These are phyloP conservation scores for Venturia nashicola DNA, from an alignment of 2,329 filamentous ascomycete species.

Conservation along the genomic window DNA sequence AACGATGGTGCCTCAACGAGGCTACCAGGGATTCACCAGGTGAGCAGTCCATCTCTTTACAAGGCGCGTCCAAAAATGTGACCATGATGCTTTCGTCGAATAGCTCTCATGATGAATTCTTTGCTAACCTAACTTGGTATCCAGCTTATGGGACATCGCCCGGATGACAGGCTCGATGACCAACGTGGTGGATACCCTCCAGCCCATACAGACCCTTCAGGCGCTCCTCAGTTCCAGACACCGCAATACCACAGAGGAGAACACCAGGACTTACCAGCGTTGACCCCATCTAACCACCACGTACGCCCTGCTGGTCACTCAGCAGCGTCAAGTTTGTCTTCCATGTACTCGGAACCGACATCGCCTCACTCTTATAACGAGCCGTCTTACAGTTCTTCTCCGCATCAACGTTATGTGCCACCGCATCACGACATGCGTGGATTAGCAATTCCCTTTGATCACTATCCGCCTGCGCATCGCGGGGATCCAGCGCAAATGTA, in stretches of 20 bases:
- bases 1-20: neutral
- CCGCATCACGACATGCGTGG: neutral
- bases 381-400: neutral
- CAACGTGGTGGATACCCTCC: too few relatives aligned
- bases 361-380: neutral
- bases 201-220: neutral
- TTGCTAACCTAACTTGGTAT: neutral
- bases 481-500: neutral
- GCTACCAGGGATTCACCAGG: neutral
- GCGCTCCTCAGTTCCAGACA: neutral
- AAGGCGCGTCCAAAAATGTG: neutral
- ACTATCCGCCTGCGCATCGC: neutral
- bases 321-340: conserved; percentile 3
- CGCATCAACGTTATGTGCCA: neutral
- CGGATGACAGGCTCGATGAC: too few relatives aligned
- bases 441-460: neutral
- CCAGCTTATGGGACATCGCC: neutral
- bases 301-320: neutral
- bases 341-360: neutral
- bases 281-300: neutral
- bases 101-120: neutral
- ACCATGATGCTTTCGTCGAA: neutral
- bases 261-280: neutral
- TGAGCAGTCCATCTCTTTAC: neutral
- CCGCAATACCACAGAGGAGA: neutral